These are phyloP conservation scores for Arbutus unedo DNA, from an alignment of 148 eudicot species.

Conservation along the genomic window DNA sequence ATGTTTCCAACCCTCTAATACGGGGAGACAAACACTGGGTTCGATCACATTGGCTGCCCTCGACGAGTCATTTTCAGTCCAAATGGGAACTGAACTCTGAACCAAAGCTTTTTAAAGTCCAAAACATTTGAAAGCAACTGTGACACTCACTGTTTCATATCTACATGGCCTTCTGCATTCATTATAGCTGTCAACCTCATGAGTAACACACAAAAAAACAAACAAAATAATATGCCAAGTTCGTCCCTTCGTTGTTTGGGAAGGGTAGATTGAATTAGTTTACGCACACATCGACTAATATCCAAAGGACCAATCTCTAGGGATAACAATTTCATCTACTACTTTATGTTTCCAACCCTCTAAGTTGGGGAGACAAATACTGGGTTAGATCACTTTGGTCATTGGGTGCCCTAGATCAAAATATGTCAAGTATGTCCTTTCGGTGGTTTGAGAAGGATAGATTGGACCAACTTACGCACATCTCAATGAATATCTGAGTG, in stretches of 20 bases:
- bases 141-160: background rate
- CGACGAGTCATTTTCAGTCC: conserved; percentile 20
- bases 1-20: background rate
- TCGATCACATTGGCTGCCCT: conserved; percentile 8
- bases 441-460: too few species aligned
- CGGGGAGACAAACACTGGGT: background rate
- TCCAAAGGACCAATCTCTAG: too few species aligned
- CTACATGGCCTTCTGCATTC: background rate
- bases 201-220: background rate
- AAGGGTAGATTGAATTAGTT: background rate
- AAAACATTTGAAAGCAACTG: background rate
- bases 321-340: too few species aligned
- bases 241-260: background rate
- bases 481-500: too few species aligned
- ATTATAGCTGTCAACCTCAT: background rate
- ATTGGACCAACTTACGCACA: too few species aligned
- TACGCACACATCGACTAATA: too few species aligned
- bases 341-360: background rate
- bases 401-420: background rate
- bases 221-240: background rate
- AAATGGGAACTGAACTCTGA: background rate
- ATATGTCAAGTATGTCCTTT: too few species aligned
- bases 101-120: background rate
- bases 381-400: conserved; percentile 3
- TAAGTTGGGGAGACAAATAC: background rate